Base-by-base conservation (phyloP, 2,329 filamentous ascomycete species). In the Fusarium continuum region DNA sequence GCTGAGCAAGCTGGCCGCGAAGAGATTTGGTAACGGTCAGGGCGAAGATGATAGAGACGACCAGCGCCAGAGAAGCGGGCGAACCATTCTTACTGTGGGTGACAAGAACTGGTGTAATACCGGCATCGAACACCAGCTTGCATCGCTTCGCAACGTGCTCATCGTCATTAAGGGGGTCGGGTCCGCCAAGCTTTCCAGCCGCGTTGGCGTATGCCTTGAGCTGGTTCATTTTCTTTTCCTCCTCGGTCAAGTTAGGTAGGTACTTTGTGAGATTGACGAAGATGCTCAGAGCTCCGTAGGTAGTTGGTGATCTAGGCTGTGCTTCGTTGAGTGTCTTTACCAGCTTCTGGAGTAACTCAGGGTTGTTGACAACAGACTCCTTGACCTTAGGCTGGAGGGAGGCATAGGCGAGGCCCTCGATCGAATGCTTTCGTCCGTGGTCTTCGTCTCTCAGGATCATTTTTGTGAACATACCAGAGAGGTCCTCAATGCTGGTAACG, bases 121-220 rank as follows among this genome's bases (percentile, higher is more conserved):
- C 91, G 1, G 90, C 89, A 25, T 94, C 88, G 56, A 98, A 91
- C 11, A 97, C 83, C 10, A 84, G 85, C 72, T 85, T 87, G 75
- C 94, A 97, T 20, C 95, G 88, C 58, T 84, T 83, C 14, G 85
- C 82, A 28, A 96, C 93, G 65, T 91, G 87, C 3, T 88, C 82
- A 54, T 96, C 89, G 59, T 93, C 86, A 54, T 95, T 89, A 0
- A 96, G 80, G 8, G 87, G 85, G 71, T 93, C 87, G 1, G 84
- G 80, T 4, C 83, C 79, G 0, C 81, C 74, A n/a, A 84, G 73
- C 59, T 86, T 85, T 70, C 92, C 93, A 6, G 88, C 88, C 1
- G 92, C 91, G 72, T 96, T 92, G 13, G 95, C 95, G 70, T 98
- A 99, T 3, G 93, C 92, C 79, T 96, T 97, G 38, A 99, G 84